phyloP scores from a whole-genome alignment of 148 eudicot genomes.

The Heliosperma pusillum region DNA sequence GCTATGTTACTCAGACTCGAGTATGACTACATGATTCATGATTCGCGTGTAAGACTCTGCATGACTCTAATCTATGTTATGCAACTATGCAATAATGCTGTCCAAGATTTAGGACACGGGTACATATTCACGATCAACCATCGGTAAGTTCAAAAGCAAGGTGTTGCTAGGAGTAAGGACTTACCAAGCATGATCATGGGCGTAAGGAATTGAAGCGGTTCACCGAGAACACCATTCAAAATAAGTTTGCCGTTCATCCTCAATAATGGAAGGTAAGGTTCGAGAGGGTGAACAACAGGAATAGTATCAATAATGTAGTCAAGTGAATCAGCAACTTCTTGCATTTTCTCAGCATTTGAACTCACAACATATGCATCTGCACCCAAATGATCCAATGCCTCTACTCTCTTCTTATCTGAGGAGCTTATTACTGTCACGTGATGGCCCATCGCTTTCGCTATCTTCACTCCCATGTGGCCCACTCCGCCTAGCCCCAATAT shows the following conservation, averaged over 20 bases:
- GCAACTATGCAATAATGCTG: too few species aligned
- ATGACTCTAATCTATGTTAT: too few species aligned
- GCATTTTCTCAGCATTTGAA: constrained; percentile 21
- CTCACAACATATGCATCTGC: constrained; percentile 63
- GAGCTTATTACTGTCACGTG: constrained; percentile 89
- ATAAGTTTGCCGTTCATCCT: constrained; percentile 31
- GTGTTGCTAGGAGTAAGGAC: constrained; percentile 7
- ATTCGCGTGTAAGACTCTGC: too few species aligned
- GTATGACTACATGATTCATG: too few species aligned
- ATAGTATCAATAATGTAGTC: constrained; percentile 78
- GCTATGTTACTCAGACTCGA: too few species aligned
- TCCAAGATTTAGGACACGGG: too few species aligned
- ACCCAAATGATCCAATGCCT: constrained; percentile 76
- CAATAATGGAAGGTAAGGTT: constrained; percentile 39
- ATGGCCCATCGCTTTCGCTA: constrained; percentile 96
- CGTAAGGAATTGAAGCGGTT: constrained; percentile 65
- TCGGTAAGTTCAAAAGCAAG: too few species aligned
- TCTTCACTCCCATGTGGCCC: constrained; percentile 94
- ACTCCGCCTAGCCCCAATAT: constrained; percentile 96
- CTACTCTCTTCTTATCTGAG: constrained; percentile 68
- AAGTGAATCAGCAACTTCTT: constrained; percentile 18
- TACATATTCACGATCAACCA: too few species aligned
- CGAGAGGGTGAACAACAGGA: constrained; percentile 77
- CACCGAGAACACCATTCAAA: constrained; percentile 66
- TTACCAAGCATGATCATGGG: constrained; percentile 83